Evolutionary conservation across 371 early-diverging fungal species (phyloP), one percentile per base, ranked within the genome.

Genomic region (Funneliformis caledonium): DNA sequence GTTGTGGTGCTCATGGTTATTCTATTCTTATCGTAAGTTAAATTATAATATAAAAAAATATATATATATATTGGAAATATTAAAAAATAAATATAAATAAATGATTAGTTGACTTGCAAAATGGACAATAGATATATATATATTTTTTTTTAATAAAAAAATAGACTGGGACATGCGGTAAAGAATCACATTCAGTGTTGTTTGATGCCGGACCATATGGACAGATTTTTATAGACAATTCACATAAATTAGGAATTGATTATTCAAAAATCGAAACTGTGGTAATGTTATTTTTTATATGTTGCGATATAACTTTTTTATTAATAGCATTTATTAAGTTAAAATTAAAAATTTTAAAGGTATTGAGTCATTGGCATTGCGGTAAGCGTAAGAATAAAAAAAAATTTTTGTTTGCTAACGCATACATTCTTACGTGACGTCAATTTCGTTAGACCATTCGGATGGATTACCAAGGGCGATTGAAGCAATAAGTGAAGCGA

Each of bases 351-450:
- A 59, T 22, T n/a, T 64, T 9, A 9, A 31, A 64, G 64, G 64
- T 64, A 31, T 64, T 64, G 33, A 64, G 64, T 64, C 64, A 64
- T 26, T 64, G 64, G 64, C 64, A 64, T 64, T 64, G 64, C 33
- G 64, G 64, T 64, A 52, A 52, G 56, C 50, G 50, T 62, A 10
- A n/a, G 0, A 22, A 2, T 10, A 9, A n/a, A 62, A 6, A 26
- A 26, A 26, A 62, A 62, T 62, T 62, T 62, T 6, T 26, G 26
- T 26, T 26, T 26, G 26, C 4, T 62, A 62, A 26, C 11, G 26
- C 22, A 56, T 22, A 10, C 22, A 4, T 61, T 62, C 64, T 64
- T 7, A 56, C 56, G 6, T 19, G 47, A 47, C 11, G 11, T 7
- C 11, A 9, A 9, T 10, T 47, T 47, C 7, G 7, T 56, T 64